phyloP scores from a whole-genome alignment of 176 grass and related monocot genomes.

The Panicum miliaceum region DNA sequence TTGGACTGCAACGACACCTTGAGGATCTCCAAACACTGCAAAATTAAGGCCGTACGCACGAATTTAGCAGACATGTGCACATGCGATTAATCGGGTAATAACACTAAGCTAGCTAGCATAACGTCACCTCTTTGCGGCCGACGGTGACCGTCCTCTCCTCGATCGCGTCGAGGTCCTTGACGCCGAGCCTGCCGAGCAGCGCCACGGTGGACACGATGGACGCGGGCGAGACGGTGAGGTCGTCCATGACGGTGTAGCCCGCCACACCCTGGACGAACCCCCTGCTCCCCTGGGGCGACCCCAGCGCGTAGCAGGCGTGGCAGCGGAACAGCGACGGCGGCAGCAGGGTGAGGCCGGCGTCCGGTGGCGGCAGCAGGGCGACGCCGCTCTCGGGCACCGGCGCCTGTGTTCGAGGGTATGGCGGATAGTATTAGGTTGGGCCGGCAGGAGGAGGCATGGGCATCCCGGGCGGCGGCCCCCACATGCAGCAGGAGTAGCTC shows the following conservation, averaged over 20 bases:
- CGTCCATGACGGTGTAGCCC: slow-evolving; percentile 37
- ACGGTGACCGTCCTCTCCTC: slow-evolving; percentile 41
- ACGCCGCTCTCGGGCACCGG: neutral
- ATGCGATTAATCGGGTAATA: neutral
- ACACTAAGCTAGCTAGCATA: neutral
- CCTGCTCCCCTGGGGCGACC: neutral
- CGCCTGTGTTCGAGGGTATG: too few relatives aligned
- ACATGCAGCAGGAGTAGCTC: neutral
- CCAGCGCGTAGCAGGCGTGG: neutral
- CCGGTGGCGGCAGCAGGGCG: neutral
- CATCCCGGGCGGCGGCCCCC: too few relatives aligned
- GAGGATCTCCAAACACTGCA: slow-evolving; percentile 32
- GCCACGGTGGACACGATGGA: slow-evolving; percentile 14
- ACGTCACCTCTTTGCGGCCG: slow-evolving; percentile 24
- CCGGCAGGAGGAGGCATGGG: too few relatives aligned
- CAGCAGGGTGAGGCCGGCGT: neutral
- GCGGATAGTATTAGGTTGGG: too few relatives aligned
- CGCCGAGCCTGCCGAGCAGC: slow-evolving; percentile 24
- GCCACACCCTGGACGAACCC: neutral
- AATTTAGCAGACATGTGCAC: too few relatives aligned
- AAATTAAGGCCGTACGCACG: neutral
- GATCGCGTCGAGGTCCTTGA: slow-evolving; percentile 5
- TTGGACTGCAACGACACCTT: slow-evolving; percentile 42
- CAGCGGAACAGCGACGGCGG: neutral
- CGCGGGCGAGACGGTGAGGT: slow-evolving; percentile 37